Evolutionary conservation across 352 stramenopile genomes (phyloP).

Genomic region (Globisporangium canariense): DNA sequence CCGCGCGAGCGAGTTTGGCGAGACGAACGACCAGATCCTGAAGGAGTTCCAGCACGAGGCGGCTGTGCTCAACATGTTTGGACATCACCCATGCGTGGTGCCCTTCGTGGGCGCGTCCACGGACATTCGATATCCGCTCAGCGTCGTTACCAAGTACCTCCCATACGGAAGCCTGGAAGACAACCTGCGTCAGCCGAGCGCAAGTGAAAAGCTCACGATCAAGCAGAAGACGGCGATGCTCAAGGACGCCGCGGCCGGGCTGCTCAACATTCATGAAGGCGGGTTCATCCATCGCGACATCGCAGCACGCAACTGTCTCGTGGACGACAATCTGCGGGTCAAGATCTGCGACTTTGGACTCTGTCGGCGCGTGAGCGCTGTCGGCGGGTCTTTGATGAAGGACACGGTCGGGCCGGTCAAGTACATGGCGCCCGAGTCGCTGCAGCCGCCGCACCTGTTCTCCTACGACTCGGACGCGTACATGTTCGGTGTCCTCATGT

Average conservation of each 20-base stretch:
- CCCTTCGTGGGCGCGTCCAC: conserved; percentile 79
- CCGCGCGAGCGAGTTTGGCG: conserved; percentile 67
- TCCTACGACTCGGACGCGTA: conserved; percentile 78
- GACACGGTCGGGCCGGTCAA: conserved; percentile 68
- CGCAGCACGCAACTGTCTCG: conserved; percentile 73
- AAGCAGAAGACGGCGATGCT: conserved; percentile 60
- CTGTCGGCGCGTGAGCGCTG: conserved; percentile 59
- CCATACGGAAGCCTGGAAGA: conserved; percentile 72
- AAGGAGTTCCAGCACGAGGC: conserved; percentile 84
- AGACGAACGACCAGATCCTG: conserved; percentile 69
- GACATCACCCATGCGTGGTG: conserved; percentile 75
- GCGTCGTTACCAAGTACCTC: conserved; percentile 72
- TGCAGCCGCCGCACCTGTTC: conserved; percentile 69
- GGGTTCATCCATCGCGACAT: conserved; percentile 83
- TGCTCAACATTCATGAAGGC: conserved; percentile 86
- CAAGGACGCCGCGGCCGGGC: conserved; percentile 61
- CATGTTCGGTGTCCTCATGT: conserved; percentile 86
- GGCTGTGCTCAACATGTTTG: conserved; percentile 79
- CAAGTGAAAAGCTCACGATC: conserved; percentile 23
- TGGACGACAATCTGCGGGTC: conserved; percentile 54
- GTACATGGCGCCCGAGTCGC: conserved; percentile 83
- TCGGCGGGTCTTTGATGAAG: conserved; percentile 55
- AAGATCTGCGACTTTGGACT: conserved; percentile 83
- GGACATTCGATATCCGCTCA: conserved; percentile 58
- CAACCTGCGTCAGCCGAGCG: conserved; percentile 44